Evolutionary conservation across 129 eudicot genomes (phyloP).

Genomic region (Kitagawia praeruptora): DNA sequence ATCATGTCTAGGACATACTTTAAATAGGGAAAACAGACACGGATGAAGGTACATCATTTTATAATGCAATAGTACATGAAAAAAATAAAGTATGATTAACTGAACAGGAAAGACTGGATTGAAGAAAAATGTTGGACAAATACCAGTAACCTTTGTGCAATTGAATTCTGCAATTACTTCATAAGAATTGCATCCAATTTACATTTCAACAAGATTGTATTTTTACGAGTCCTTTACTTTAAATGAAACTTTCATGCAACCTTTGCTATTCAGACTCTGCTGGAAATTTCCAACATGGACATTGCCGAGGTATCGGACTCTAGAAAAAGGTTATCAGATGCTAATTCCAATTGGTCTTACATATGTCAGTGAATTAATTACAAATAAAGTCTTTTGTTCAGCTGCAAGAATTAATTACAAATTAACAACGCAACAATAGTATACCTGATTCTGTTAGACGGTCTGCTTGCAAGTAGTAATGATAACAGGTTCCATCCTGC

Average conservation of each 20-base stretch:
- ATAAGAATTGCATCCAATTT: neutral
- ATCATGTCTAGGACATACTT: neutral
- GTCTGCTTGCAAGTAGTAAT: slow-evolving; percentile 73
- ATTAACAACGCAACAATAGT: neutral
- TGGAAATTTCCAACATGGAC: neutral
- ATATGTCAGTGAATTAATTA: no score
- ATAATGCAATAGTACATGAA: neutral
- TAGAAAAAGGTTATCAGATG: no score
- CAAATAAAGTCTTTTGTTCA: neutral
- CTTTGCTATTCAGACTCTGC: neutral
- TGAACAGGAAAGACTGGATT: neutral
- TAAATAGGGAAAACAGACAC: neutral
- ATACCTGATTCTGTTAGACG: slow-evolving; percentile 84
- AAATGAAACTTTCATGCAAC: neutral
- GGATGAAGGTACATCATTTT: neutral
- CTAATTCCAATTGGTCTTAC: no score
- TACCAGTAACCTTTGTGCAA: neutral
- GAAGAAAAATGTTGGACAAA: neutral
- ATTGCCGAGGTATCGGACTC: neutral
- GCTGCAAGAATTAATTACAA: neutral
- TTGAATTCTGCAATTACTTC: neutral
- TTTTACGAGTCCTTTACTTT: neutral
- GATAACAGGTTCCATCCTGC: slow-evolving; percentile 96
- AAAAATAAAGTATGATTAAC: neutral
- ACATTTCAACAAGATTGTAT: neutral